Conservation (phyloP, 2,329 filamentous ascomycete species). For the Trichoderma endophyticum region DNA sequence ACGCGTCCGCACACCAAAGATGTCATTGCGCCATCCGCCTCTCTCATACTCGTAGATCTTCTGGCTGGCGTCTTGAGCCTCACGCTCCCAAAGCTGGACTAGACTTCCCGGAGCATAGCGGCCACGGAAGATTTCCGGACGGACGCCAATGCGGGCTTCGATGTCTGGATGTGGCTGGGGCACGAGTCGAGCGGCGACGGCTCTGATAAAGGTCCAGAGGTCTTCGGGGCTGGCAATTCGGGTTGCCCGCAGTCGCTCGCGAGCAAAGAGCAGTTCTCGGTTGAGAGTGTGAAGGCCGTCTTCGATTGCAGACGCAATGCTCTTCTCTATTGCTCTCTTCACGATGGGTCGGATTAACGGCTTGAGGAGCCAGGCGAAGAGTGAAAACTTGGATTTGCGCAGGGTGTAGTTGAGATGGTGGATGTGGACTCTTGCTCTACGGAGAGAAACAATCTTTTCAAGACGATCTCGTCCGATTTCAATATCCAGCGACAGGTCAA, state of each 20-base stretch:
- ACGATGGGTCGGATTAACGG: conserved; percentile 79
- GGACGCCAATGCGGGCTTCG: conserved; percentile 69
- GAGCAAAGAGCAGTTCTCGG: conserved; percentile 79
- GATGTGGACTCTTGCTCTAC: conserved; percentile 72
- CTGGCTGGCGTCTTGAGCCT: conserved; percentile 67
- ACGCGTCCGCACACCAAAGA: conserved; percentile 57
- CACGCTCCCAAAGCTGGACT: conserved; percentile 84
- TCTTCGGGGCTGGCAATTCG: conserved; percentile 77
- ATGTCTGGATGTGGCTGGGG: conserved; percentile 73
- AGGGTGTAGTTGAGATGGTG: conserved; percentile 83
- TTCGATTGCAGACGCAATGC: conserved; percentile 69
- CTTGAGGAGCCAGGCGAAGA: conserved; percentile 78
- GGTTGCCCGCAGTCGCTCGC: conserved; percentile 82
- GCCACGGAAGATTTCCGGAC: conserved; percentile 64
- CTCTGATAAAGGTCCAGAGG: conserved; percentile 76
- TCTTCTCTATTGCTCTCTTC: conserved; percentile 72
- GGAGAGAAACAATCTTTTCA: conserved; percentile 77
- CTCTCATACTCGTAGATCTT: conserved; percentile 69
- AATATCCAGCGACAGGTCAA: conserved; percentile 81
- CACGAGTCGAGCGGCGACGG: conserved; percentile 71
- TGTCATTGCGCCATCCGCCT: conserved; percentile 77
- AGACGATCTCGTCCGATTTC: conserved; percentile 75
- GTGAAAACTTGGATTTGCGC: conserved; percentile 70
- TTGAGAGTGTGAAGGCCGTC: conserved; percentile 71
- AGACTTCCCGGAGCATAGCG: conserved; percentile 87